Percentiles rank a stretch among this genome's conserved stretches.
Conservation (phyloP, 1,284 basidiomycete species). For the Apiotrichum sp. region DNA sequence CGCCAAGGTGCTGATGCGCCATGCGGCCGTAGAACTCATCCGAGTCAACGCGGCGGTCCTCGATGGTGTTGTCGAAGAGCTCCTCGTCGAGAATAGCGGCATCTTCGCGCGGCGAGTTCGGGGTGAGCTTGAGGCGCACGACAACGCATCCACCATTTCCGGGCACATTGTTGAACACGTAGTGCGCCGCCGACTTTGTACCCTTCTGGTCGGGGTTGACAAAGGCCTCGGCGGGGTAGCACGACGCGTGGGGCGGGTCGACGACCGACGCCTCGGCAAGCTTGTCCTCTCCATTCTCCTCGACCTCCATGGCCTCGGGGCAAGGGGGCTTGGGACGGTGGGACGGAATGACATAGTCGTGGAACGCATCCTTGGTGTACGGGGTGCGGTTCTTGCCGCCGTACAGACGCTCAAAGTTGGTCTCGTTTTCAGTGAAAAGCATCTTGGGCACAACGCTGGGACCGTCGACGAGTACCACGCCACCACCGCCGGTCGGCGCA, state of each 20-base stretch:
- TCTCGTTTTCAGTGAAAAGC: conserved; percentile 93
- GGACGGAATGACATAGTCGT: conserved; percentile 84
- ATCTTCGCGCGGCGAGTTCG: conserved; percentile 66
- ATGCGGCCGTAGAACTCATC: conserved; percentile 90
- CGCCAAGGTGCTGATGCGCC: conserved; percentile 71
- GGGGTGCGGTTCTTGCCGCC: conserved; percentile 73
- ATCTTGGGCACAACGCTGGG: conserved; percentile 70
- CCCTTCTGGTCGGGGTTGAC: conserved; percentile 83
- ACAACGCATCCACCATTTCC: conserved; percentile 89
- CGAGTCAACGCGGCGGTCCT: conserved; percentile 81
- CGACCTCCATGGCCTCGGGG: conserved; percentile 16
- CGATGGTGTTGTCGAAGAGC: conserved; percentile 79
- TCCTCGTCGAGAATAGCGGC: conserved; percentile 78
- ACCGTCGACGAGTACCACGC: conserved; percentile 57
- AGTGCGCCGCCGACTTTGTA: conserved; percentile 90
- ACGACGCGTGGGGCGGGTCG: conserved; percentile 36
- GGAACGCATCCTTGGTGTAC: conserved; percentile 97
- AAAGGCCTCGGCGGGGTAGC: conserved; percentile 48
- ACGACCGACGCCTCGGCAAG: conserved; percentile 59
- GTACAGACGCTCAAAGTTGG: conserved; percentile 88
- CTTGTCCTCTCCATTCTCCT: conserved; percentile 24
- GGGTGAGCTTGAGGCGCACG: conserved; percentile 87
- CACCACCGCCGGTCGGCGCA: conserved; percentile 55
- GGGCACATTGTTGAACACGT: conserved; percentile 79
- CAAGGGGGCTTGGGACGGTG: conserved; percentile 60